Evolutionary conservation across 495 filamentous ascomycete species (phyloP).

Genomic region (Aspergillus conjunctus): DNA sequence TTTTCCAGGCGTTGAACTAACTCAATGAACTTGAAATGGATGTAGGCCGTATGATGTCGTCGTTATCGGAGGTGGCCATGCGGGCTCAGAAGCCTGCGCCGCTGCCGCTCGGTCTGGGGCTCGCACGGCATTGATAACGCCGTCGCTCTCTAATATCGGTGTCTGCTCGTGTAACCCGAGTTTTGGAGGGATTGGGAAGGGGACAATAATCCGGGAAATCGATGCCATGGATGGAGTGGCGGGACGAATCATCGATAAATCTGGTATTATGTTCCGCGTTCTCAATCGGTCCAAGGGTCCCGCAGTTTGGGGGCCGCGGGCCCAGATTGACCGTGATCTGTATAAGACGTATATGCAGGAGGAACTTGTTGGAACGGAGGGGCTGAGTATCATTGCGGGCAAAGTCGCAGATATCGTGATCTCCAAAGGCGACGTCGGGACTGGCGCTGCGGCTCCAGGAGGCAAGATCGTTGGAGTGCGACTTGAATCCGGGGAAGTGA

Average conservation of each 20-base stretch:
- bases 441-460: slow-evolving; percentile 52
- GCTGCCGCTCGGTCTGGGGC: slow-evolving; percentile 89
- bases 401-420: slow-evolving; percentile 90
- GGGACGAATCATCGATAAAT: slow-evolving; percentile 88
- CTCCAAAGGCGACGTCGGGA: slow-evolving; percentile 52
- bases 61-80: slow-evolving; percentile 95
- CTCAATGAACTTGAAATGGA: background rate
- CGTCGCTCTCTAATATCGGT: slow-evolving; percentile 82
- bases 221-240: slow-evolving; percentile 93
- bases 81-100: slow-evolving; percentile 91
- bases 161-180: slow-evolving; percentile 98
- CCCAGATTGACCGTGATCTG: slow-evolving; percentile 90
- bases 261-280: slow-evolving; percentile 87
- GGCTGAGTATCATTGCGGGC: slow-evolving; percentile 76
- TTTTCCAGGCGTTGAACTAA: background rate
- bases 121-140: slow-evolving; percentile 86
- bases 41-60: slow-evolving; percentile 84
- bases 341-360: slow-evolving; percentile 92
- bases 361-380: slow-evolving; percentile 75
- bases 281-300: slow-evolving; percentile 89
- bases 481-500: slow-evolving; percentile 84
- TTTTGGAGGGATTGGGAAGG: slow-evolving; percentile 98
- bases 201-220: slow-evolving; percentile 92
- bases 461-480: slow-evolving; percentile 82
- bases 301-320: slow-evolving; percentile 94